phyloP scores from a whole-genome alignment of 805 yeast genomes.

The Yamadazyma laniorum region DNA sequence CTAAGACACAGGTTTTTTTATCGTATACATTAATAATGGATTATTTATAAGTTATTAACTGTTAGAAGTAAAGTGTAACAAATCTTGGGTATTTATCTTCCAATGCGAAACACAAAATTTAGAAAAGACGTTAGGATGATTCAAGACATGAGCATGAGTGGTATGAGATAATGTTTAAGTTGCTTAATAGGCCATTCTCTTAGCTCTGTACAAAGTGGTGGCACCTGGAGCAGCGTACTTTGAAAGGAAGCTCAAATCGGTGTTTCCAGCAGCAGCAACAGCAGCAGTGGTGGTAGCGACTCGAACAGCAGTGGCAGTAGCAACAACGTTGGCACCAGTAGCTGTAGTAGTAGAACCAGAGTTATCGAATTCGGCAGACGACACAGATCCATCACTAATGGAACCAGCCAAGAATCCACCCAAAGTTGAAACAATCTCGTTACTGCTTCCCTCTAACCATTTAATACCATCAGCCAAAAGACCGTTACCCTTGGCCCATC shows the following conservation, averaged over 20 bases:
- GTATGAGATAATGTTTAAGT: background rate
- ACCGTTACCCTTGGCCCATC: slow-evolving; percentile 39
- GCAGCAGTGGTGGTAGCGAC: slow-evolving; percentile 16
- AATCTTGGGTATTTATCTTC: slow-evolving; percentile 65
- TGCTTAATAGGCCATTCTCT: slow-evolving; percentile 23
- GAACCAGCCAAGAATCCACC: slow-evolving; percentile 25
- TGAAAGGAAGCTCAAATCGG: slow-evolving; percentile 16
- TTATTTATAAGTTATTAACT: slow-evolving; percentile 17
- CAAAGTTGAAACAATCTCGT: slow-evolving; percentile 14
- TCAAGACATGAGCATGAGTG: background rate
- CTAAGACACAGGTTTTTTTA: no score
- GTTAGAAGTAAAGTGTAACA: slow-evolving; percentile 47
- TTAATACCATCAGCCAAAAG: slow-evolving; percentile 26
- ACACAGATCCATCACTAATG: slow-evolving; percentile 24
- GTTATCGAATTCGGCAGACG: slow-evolving; percentile 17
- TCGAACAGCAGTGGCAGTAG: slow-evolving; percentile 13
- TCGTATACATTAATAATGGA: background rate
- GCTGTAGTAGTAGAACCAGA: slow-evolving; percentile 17
- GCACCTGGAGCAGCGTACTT: slow-evolving; percentile 16
- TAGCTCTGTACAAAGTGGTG: slow-evolving; percentile 22
- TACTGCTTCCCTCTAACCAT: slow-evolving; percentile 26
- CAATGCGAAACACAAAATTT: no score
- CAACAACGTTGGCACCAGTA: slow-evolving; percentile 15
- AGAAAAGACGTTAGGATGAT: no score
- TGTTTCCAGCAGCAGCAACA: slow-evolving; percentile 11